A percentile compares a stretch with the other conserved stretches of the same genome.
These are phyloP conservation scores for rapeseed (Brassica napus) DNA, from an alignment of 345 rosid genomes.

Conservation along the genomic window DNA sequence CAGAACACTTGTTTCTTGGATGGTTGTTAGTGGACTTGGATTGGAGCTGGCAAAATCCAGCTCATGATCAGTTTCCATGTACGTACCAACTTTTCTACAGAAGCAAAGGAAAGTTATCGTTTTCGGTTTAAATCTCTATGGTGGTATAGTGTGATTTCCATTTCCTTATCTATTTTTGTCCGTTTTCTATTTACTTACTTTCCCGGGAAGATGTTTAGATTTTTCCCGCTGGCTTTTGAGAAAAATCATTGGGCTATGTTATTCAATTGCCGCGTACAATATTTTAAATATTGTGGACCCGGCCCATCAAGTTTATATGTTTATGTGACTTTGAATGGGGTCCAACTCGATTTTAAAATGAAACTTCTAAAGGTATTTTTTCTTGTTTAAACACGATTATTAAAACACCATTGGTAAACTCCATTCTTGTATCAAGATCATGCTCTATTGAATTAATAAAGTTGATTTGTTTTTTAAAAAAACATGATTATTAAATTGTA, in stretches of 20 bases:
- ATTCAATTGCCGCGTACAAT: slow-evolving; percentile 15
- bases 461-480: no score
- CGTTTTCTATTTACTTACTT: not conserved
- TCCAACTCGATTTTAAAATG: not conserved
- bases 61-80: no score
- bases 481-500: not conserved
- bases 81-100: no score
- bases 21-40: no score
- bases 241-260: slow-evolving; percentile 20
- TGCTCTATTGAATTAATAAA: no score
- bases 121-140: slow-evolving; percentile 12
- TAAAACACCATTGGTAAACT: no score
- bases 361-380: not conserved
- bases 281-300: slow-evolving; percentile 19
- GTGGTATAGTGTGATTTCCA: slow-evolving; percentile 10
- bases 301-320: slow-evolving; percentile 7
- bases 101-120: not conserved
- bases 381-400: not conserved
- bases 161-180: slow-evolving; percentile 18
- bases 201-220: slow-evolving; percentile 29
- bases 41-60: no score
- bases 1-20: no score
- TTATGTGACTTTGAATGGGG: not conserved
- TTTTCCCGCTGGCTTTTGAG: slow-evolving; percentile 42
- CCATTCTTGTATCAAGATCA: no score